A percentile compares a stretch with the other conserved stretches of the same genome.
Conservation (phyloP, 805 yeast genomes). For the Myxozyma vanderwaltii region DNA sequence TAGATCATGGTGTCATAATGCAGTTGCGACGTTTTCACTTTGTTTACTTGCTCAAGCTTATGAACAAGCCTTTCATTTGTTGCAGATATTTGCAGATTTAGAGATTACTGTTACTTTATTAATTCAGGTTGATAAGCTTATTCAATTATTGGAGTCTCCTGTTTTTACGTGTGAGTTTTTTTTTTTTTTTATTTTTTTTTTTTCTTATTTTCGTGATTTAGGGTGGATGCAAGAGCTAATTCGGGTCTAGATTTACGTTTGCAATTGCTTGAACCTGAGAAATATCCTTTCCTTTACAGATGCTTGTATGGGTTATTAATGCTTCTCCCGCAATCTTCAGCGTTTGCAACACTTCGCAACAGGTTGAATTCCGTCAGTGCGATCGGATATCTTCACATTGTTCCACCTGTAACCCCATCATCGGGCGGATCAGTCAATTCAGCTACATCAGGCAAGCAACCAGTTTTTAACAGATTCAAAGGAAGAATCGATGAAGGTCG, state of each 20-base stretch:
- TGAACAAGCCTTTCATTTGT: constrained; percentile 80
- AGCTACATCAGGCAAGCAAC: constrained; percentile 21
- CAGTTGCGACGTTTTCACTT: constrained; percentile 82
- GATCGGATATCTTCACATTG: constrained; percentile 42
- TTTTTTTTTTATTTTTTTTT: too few species aligned
- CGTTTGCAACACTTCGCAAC: constrained; percentile 78
- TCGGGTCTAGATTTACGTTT: constrained; percentile 60
- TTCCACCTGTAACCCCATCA: constrained; percentile 30
- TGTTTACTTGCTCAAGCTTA: constrained; percentile 86
- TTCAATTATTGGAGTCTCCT: constrained; percentile 89
- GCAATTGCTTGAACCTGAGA: constrained; percentile 85
- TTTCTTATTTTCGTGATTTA: too few species aligned
- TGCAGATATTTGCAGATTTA: constrained; percentile 76
- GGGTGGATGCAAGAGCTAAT: not conserved
- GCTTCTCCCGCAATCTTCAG: constrained; percentile 92
- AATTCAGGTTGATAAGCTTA: constrained; percentile 84
- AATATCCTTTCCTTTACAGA: constrained; percentile 76
- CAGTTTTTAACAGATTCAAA: constrained; percentile 19
- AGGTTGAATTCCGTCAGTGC: constrained; percentile 62
- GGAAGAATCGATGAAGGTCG: constrained; percentile 38
- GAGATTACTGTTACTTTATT: constrained; percentile 78
- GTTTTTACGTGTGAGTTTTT: constrained; percentile 61
- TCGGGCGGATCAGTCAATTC: constrained; percentile 25
- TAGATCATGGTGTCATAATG: constrained; percentile 88
- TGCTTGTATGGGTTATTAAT: constrained; percentile 89